phyloP scores from a whole-genome alignment of 179 eudicot species.

The Drosera spatulata region DNA sequence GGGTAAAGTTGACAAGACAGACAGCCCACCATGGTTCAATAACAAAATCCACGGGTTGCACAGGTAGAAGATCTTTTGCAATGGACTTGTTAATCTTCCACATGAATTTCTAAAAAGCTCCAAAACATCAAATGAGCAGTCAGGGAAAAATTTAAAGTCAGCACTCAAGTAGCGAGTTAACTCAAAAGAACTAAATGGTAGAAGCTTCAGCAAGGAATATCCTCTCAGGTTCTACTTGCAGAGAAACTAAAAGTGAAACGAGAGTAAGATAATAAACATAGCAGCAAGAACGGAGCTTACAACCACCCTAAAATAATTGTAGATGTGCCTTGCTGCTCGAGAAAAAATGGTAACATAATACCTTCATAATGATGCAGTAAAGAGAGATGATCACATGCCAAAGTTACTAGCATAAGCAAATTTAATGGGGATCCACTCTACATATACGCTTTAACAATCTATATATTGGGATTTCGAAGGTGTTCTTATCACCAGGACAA shows the following conservation, averaged over 20 bases:
- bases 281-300: background rate
- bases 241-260: no score
- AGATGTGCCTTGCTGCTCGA: no score
- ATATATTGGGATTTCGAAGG: no score
- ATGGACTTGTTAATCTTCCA: conserved; percentile 99
- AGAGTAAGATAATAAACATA: no score
- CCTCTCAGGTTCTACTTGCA: background rate
- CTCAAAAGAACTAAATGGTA: background rate
- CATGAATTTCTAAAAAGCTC: conserved; percentile 87
- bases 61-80: conserved; percentile 87
- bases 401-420: no score
- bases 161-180: background rate
- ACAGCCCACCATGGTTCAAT: conserved; percentile 99
- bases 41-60: conserved; percentile 76
- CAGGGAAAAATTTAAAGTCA: conserved; percentile 6
- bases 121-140: conserved; percentile 15
- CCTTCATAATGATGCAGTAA: no score
- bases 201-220: background rate
- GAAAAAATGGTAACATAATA: no score
- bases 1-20: conserved; percentile 91
- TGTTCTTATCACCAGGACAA: no score
- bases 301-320: no score
- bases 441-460: no score
- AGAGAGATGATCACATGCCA: no score
- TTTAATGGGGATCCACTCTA: no score